Evolutionary conservation across 2,329 filamentous ascomycete genomes (phyloP), one percentile per base, ranked within the genome.

Genomic region (Aspergillus neoniger): DNA sequence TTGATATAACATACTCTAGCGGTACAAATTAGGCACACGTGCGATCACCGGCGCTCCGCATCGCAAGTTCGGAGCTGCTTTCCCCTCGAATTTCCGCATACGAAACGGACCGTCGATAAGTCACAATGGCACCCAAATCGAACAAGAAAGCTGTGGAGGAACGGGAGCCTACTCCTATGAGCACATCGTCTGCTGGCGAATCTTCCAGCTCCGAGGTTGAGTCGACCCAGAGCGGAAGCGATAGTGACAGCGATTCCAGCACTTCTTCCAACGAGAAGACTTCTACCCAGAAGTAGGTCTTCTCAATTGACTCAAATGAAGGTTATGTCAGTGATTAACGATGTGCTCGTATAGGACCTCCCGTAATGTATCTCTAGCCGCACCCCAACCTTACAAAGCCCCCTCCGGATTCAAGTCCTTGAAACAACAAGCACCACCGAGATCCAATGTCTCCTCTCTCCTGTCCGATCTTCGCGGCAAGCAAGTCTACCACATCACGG

Each of bases 401-500:
- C 79, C 79, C 1, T 63, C 66, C n/a, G 79, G 79, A 28, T 81
- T 80, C 69, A 77, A 76, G 56, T 57, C 72, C 39, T 64, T 72
- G 50, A 74, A 74, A 59, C 73, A 72, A 57, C 70, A 72, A 44
- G 57, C 68, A 17, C 65, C 72, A 5, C 69, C 72, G 28, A 73
- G 73, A 49, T 74, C 75, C 3, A 68, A 62, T 49, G 66, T 72
- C 47, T 69, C 72, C 49, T 73, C 76, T 23, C 57, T 74, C 23
- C 71, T 78, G 43, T 75, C 77, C 39, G 69, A 79, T 53, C 70
- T 80, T 53, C 67, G 67, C 53, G 76, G 76, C 55, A 82, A 82
- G 65, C 77, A 82, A 67, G 66, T 83, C 52, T 79, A 79, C 72
- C 79, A 82, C 63, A 79, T 83, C 58, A 78, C 77, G 17, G 79